Evolutionary conservation across 805 yeast species (phyloP), one percentile per base, ranked within the genome.

Genomic region (Saccharomycopsis sp.): DNA sequence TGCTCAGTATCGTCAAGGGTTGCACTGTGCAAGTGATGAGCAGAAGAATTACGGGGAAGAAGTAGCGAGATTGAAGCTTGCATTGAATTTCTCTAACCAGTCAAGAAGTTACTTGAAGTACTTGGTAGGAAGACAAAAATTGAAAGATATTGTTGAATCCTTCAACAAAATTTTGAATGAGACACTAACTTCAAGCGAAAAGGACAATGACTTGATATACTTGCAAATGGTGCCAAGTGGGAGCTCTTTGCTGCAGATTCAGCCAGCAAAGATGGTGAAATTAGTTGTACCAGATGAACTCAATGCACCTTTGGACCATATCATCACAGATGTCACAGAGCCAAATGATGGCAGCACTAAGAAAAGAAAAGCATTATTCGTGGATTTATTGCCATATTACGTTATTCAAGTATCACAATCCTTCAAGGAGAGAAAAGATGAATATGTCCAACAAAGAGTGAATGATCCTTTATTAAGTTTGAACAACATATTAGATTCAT

Each of bases 181-280:
- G 1, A 64, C 68, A 1, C 52, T 79, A 7, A 59, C 64, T 13
- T 63, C 70, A 2, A 74, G 88, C 0, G 86, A 81, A 48, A 69
- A 77, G 49, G 96, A 87, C 49, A 87, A 87, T 54, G 88, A 86
- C 52, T 63, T 86, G 50, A 77, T 88, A 4, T 84, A 85, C 56
- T 59, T 83, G 30, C 78, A 81, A 43, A 60, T 64, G 1, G 76
- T 85, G 0, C 94, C 94, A 0, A 50, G 47, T 1, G 52, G 49
- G 5, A 43, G 53, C 0, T 61, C 65, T 2, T 50, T 76, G 1
- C 63, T 72, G 0, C 51, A 63, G 0, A 62, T 77, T 3, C 53
- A 59, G 2, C 69, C 70, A 2, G 77, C 76, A 0, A 56, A 70
- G 4, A 73, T 81, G 67, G 85, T 80, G 2, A 71, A 72, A 38